These are phyloP conservation scores for Peterozyma xylosa DNA, from an alignment of 805 yeast genomes.

Conservation along the genomic window DNA sequence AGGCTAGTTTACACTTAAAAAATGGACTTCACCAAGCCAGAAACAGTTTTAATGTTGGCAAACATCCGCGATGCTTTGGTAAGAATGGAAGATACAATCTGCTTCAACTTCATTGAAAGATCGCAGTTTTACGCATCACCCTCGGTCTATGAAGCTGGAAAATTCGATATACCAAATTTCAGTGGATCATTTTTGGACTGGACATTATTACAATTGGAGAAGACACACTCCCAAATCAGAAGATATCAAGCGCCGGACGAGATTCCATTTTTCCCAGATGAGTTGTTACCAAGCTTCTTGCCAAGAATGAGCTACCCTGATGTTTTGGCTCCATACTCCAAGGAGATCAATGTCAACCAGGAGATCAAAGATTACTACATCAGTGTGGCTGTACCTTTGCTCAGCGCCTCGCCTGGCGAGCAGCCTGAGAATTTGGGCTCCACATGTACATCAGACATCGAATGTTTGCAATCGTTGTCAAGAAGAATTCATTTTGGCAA, in stretches of 20 bases:
- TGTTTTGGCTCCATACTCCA: slow-evolving; percentile 65
- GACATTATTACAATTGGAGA: slow-evolving; percentile 72
- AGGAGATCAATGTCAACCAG: slow-evolving; percentile 68
- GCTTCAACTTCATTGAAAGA: slow-evolving; percentile 87
- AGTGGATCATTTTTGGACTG: slow-evolving; percentile 84
- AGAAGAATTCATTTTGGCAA: slow-evolving; percentile 95
- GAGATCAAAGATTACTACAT: slow-evolving; percentile 66
- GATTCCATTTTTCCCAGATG: slow-evolving; percentile 75
- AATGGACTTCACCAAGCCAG: slow-evolving; percentile 84
- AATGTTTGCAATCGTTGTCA: slow-evolving; percentile 78
- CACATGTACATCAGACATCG: slow-evolving; percentile 78
- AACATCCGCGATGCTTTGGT: slow-evolving; percentile 82
- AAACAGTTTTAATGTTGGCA: slow-evolving; percentile 67
- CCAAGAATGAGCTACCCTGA: slow-evolving; percentile 78
- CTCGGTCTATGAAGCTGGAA: slow-evolving; percentile 58
- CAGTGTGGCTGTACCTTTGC: slow-evolving; percentile 63
- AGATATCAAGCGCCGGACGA: slow-evolving; percentile 95
- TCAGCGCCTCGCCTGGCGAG: slow-evolving; percentile 61
- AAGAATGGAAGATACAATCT: slow-evolving; percentile 94
- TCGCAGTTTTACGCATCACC: slow-evolving; percentile 78
- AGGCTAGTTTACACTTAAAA: no score
- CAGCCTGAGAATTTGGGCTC: slow-evolving; percentile 86
- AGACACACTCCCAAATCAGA: slow-evolving; percentile 69
- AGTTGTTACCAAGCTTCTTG: slow-evolving; percentile 55
- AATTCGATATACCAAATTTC: slow-evolving; percentile 56